Evolutionary conservation across 768 basidiomycete species (phyloP).

Genomic region (Termitomyces sp.): DNA sequence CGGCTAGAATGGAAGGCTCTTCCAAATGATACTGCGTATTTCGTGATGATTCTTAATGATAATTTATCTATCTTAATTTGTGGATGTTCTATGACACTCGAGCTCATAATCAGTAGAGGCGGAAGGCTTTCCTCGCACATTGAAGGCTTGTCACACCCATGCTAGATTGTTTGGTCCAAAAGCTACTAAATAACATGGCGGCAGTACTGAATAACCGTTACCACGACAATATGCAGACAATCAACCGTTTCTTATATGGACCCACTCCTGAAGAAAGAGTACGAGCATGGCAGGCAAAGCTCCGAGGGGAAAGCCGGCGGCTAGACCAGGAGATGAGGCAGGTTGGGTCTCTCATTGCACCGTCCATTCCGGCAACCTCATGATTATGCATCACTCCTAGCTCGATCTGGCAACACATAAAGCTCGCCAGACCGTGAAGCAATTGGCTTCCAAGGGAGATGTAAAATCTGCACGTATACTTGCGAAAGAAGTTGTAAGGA

Average conservation of each 20-base stretch:
- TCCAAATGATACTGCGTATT: background rate
- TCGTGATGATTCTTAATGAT: background rate
- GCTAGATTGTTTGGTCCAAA: background rate
- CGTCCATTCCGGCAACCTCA: conserved; percentile 13
- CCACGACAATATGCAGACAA: conserved; percentile 57
- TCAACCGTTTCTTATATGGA: conserved; percentile 93
- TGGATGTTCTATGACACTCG: background rate
- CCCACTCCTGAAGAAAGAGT: conserved; percentile 95
- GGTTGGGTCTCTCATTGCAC: conserved; percentile 44
- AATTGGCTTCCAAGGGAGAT: conserved; percentile 87
- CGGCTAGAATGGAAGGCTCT: background rate
- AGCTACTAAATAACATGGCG: background rate
- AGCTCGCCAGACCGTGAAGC: conserved; percentile 77
- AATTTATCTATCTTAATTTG: background rate
- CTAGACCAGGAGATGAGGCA: conserved; percentile 95
- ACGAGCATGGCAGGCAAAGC: conserved; percentile 83
- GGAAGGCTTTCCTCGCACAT: background rate
- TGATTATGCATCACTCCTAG: conserved; percentile 31
- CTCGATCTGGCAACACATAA: conserved; percentile 80
- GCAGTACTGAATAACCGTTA: background rate
- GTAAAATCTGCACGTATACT: conserved; percentile 89
- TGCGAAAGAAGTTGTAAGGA: conserved; percentile 91
- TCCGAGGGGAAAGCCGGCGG: conserved; percentile 75
- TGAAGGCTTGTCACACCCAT: too few relatives aligned
- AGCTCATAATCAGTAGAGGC: too few relatives aligned